Percentiles rank a stretch among this genome's conserved stretches.
Evolutionary conservation across 2,329 filamentous ascomycete genomes (phyloP).

Genomic region (Monilinia fructigena): DNA sequence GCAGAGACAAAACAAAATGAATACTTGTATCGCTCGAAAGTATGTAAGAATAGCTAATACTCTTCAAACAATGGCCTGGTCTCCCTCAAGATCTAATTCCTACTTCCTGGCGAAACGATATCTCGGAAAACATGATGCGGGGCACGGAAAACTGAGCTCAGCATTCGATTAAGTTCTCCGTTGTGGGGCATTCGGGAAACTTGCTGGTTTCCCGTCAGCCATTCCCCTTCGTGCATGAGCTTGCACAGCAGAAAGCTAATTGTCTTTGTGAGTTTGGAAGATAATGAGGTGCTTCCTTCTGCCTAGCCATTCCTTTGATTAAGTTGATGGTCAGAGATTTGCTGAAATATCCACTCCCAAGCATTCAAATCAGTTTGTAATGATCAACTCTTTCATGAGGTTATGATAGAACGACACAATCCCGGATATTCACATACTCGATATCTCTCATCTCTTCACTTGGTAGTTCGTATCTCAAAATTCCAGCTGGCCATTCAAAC

Average conservation of each 20-base stretch:
- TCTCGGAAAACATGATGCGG: conserved; percentile 8
- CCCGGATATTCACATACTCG: no score
- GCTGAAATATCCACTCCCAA: no score
- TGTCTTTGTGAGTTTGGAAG: background rate
- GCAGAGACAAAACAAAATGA: background rate
- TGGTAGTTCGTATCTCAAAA: no score
- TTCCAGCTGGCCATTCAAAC: no score
- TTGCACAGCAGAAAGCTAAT: background rate
- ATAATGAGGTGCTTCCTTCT: background rate
- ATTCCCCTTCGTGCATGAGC: background rate
- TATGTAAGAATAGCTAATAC: background rate
- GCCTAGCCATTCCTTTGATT: background rate
- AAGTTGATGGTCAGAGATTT: background rate
- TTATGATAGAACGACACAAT: no score
- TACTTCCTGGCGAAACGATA: background rate
- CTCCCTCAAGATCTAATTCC: background rate
- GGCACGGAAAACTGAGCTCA: background rate
- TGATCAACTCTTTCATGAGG: no score
- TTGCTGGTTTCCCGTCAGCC: background rate
- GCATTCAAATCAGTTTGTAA: no score
- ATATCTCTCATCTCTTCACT: no score
- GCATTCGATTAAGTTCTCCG: background rate
- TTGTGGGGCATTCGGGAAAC: background rate
- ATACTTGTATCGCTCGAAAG: background rate
- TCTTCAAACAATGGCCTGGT: background rate